These are phyloP conservation scores for Fusarium graminum DNA, from an alignment of 2,329 filamentous ascomycete genomes.

Conservation along the genomic window DNA sequence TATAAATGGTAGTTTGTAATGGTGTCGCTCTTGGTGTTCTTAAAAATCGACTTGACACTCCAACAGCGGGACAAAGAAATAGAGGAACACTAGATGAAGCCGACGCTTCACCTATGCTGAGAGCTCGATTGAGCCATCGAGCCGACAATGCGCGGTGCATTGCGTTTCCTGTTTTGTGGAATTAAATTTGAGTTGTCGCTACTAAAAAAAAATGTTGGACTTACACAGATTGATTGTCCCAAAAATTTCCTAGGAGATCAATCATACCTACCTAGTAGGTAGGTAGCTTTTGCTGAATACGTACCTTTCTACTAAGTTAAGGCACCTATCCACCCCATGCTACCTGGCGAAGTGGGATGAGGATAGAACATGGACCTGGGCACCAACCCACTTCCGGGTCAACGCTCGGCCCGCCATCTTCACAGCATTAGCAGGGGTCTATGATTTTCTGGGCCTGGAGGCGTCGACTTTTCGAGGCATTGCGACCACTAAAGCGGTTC, in stretches of 20 bases:
- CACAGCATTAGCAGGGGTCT: slow-evolving; percentile 43
- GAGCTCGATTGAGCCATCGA: slow-evolving; percentile 59
- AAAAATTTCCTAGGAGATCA: slow-evolving; percentile 47
- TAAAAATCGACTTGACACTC: slow-evolving; percentile 39
- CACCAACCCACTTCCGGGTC: slow-evolving; percentile 44
- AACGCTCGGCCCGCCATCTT: slow-evolving; percentile 47
- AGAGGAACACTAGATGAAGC: slow-evolving; percentile 58
- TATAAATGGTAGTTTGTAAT: slow-evolving; percentile 34
- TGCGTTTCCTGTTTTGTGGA: slow-evolving; percentile 15
- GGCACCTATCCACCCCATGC: too few species aligned
- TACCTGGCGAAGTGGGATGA: slow-evolving; percentile 26
- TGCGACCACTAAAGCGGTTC: slow-evolving; percentile 33
- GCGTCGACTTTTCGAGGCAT: slow-evolving; percentile 48
- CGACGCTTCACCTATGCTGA: slow-evolving; percentile 58
- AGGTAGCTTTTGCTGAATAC: neutral
- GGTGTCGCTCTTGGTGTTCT: slow-evolving; percentile 23
- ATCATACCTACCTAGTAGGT: neutral
- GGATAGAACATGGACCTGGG: too few species aligned
- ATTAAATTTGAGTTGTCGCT: slow-evolving; percentile 19
- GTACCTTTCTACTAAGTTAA: neutral
- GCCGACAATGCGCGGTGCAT: slow-evolving; percentile 62
- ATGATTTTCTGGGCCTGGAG: slow-evolving; percentile 47
- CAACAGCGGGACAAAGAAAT: slow-evolving; percentile 63
- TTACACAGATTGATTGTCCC: slow-evolving; percentile 33
- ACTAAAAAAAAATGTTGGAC: slow-evolving; percentile 18